Conservation (phyloP, 371 early-diverging fungal genomes). For the Mortierella sp. region DNA sequence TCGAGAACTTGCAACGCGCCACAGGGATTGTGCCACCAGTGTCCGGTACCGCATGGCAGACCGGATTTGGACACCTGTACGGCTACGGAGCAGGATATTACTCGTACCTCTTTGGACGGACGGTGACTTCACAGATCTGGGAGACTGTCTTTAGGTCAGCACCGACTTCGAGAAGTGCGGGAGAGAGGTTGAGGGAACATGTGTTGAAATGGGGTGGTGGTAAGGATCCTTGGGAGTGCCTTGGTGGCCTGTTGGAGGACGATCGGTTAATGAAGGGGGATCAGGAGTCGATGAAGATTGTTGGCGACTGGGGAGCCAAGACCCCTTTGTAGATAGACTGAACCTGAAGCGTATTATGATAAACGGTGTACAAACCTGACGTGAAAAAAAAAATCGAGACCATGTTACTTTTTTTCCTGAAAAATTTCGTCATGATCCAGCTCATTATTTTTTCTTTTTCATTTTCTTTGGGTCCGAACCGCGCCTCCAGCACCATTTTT, state of each 20-base stretch:
- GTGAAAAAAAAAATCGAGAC: no score
- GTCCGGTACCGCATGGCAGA: conserved; percentile 87
- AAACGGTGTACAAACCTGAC: neutral
- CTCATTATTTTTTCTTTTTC: no score
- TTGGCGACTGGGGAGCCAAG: conserved; percentile 79
- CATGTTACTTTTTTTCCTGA: no score
- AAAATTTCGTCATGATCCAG: no score
- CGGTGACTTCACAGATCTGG: conserved; percentile 87
- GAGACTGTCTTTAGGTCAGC: conserved; percentile 74
- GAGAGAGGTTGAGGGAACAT: conserved; percentile 78
- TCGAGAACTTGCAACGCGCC: conserved; percentile 68
- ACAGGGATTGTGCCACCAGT: conserved; percentile 76
- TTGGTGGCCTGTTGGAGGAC: conserved; percentile 80
- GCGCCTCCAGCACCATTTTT: no score
- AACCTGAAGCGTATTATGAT: neutral
- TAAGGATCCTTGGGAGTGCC: conserved; percentile 90
- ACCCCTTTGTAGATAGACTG: conserved; percentile 12
- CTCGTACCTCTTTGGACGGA: conserved; percentile 91
- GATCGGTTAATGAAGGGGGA: conserved; percentile 73
- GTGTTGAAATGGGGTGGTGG: conserved; percentile 95
- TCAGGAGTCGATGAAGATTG: conserved; percentile 77
- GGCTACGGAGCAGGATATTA: conserved; percentile 96
- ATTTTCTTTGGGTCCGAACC: no score
- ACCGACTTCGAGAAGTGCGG: conserved; percentile 65
- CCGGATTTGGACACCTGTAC: conserved; percentile 92